Evolutionary conservation across 2,329 filamentous ascomycete species (phyloP).

Genomic region (Domatiomyces catenatus): DNA sequence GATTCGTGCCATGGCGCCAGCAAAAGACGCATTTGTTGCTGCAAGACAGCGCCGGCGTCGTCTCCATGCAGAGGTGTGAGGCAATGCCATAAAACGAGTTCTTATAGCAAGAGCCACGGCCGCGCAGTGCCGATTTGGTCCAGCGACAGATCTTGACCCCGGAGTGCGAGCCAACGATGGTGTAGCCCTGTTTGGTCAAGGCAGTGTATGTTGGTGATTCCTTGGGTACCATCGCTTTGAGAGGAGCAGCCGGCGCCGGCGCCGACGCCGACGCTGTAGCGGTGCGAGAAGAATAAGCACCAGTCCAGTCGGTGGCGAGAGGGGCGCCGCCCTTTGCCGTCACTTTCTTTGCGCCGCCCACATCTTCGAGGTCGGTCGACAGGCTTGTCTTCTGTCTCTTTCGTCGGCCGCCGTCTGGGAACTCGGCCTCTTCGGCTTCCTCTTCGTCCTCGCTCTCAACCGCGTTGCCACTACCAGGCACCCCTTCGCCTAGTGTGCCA

Average conservation of each 20-base stretch:
- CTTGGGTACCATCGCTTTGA: conserved; percentile 89
- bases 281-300: conserved; percentile 28
- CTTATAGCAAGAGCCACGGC: conserved; percentile 92
- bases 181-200: conserved; percentile 91
- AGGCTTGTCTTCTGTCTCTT: conserved; percentile 32
- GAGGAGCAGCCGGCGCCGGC: conserved; percentile 24
- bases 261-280: conserved; percentile 26
- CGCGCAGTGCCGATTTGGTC: conserved; percentile 92
- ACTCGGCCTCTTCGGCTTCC: conserved; percentile 34
- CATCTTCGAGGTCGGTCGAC: conserved; percentile 71
- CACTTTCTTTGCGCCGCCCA: conserved; percentile 29
- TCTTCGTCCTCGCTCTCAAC: conserved; percentile 70
- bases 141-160: conserved; percentile 96
- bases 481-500: conserved; percentile 47
- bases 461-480: conserved; percentile 66
- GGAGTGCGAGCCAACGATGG: conserved; percentile 86
- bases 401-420: conserved; percentile 24
- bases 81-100: conserved; percentile 94
- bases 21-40: conserved; percentile 98
- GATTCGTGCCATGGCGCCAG: conserved; percentile 96
- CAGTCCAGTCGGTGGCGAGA: conserved; percentile 70
- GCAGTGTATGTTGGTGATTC: conserved; percentile 76
- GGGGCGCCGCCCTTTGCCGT: conserved; percentile 24
- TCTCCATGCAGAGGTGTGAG: conserved; percentile 97
- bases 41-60: conserved; percentile 85